phyloP scores from a whole-genome alignment of 305 asterid genomes.

The Andrographis paniculata region DNA sequence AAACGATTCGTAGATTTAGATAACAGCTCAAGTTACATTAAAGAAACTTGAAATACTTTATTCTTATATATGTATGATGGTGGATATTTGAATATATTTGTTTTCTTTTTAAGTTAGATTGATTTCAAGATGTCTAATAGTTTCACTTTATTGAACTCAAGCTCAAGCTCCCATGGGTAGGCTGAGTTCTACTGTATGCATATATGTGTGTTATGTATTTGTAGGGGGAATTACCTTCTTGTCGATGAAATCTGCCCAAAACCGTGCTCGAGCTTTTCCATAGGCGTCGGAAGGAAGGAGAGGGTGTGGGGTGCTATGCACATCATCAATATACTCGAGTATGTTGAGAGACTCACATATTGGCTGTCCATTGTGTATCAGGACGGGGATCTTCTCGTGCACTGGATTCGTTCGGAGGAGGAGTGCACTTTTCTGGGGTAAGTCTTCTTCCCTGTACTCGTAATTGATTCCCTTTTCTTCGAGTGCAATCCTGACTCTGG shows the following conservation, averaged over 20 bases:
- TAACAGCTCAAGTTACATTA: not conserved
- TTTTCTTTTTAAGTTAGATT: too few relatives aligned
- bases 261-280: slow-evolving; percentile 8
- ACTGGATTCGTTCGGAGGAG: slow-evolving; percentile 27
- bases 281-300: slow-evolving; percentile 6
- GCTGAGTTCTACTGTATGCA: not conserved
- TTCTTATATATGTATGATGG: too few relatives aligned
- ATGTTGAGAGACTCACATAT: slow-evolving; percentile 9
- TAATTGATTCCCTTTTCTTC: slow-evolving; percentile 23
- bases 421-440: slow-evolving; percentile 18
- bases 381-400: slow-evolving; percentile 29
- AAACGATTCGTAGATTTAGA: not conserved
- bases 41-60: too few relatives aligned
- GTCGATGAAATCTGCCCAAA: slow-evolving; percentile 24
- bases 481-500: slow-evolving; percentile 18
- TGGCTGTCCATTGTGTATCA: slow-evolving; percentile 21
- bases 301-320: not conserved
- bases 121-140: not conserved
- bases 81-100: too few relatives aligned
- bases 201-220: not conserved
- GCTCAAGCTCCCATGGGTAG: not conserved
- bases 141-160: not conserved
- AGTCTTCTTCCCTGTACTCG: slow-evolving; percentile 20
- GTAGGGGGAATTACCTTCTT: not conserved
- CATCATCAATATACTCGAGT: slow-evolving; percentile 14